Percentiles rank a stretch among this genome's conserved stretches.
phyloP scores from a whole-genome alignment of 176 grass and related monocot genomes.

The Triticum timopheevii region DNA sequence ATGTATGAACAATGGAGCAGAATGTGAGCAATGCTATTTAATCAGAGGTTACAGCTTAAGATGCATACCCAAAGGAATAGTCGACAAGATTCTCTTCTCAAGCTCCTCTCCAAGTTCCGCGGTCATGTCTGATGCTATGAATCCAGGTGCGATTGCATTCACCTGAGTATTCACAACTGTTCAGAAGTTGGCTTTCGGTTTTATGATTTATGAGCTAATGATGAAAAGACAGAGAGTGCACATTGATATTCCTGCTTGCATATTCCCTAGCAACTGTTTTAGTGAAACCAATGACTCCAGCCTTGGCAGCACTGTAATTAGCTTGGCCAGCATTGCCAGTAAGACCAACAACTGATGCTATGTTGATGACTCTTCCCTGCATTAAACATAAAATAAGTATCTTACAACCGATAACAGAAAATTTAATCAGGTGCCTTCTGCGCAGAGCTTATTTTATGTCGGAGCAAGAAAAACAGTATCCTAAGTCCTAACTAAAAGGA shows the following conservation, averaged over 20 bases:
- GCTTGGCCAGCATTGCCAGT: constrained; percentile 92
- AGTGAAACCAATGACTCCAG: constrained; percentile 95
- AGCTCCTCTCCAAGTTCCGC: constrained; percentile 78
- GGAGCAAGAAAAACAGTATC: neutral
- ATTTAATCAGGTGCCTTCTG: neutral
- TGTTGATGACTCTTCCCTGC: constrained; percentile 92
- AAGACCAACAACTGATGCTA: constrained; percentile 94
- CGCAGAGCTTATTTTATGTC: constrained; percentile 1
- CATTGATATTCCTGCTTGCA: constrained; percentile 97
- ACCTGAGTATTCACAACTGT: constrained; percentile 56
- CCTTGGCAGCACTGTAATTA: constrained; percentile 93
- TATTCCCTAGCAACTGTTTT: constrained; percentile 97
- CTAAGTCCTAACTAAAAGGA: neutral
- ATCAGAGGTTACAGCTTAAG: neutral
- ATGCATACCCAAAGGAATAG: constrained; percentile 79
- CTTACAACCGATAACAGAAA: neutral
- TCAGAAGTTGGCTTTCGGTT: neutral
- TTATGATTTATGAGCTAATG: neutral
- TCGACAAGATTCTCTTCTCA: constrained; percentile 88
- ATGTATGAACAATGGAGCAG: neutral
- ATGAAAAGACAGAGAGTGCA: constrained; percentile 27
- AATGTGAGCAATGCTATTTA: neutral
- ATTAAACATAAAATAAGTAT: constrained; percentile 25
- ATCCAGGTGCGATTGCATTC: constrained; percentile 95
- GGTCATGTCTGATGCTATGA: constrained; percentile 96